Evolutionary conservation across 768 basidiomycete genomes (phyloP), one percentile per base, ranked within the genome.

Genomic region (Lentinus tigrinus): DNA sequence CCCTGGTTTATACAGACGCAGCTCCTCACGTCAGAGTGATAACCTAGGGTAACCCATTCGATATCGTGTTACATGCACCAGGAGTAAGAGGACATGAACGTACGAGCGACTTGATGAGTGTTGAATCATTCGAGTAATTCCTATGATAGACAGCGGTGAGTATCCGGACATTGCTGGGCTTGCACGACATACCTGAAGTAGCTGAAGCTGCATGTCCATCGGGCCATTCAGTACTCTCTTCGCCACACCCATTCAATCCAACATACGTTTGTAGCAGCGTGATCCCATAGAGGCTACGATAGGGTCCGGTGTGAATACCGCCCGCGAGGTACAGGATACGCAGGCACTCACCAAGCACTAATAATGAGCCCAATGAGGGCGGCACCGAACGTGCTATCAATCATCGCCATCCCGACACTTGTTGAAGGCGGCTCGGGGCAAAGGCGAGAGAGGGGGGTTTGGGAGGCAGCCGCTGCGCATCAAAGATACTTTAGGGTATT

Each of bases 331-430:
- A 48, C 23, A 54, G 52, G 37, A 23, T 38, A 34, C 11, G 31
- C 7, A n/a, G 19, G 27, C 4, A 65, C 78, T 53, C 65, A 82
- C 80, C 78, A 66, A n/a, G 78, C 72, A 54, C 75, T 75, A 16
- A 67, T 68, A 36, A 80, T 65, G 36, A 81, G 72, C 34, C 79
- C 79, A 57, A 82, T 66, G 57, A 82, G 76, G 36, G 77, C 75
- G 27, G 72, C 73, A 38, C 79, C 80, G 58, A 77, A 81, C 16
- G 77, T 78, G 39, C 50, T 58, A 40, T 63, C 57, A 28, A 63
- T 54, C 26, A 49, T 10, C 16, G 38, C 54, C 59, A 61, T 61
- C 16, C 39, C 5, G 23, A 46, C 21, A 46, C 6, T 46, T 7
- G 7, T 7, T 11, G 6, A 31, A 11, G 31, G 11, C 11, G 31